Evolutionary conservation across 768 basidiomycete species (phyloP).

Genomic region (Sarcomyxa edulis): DNA sequence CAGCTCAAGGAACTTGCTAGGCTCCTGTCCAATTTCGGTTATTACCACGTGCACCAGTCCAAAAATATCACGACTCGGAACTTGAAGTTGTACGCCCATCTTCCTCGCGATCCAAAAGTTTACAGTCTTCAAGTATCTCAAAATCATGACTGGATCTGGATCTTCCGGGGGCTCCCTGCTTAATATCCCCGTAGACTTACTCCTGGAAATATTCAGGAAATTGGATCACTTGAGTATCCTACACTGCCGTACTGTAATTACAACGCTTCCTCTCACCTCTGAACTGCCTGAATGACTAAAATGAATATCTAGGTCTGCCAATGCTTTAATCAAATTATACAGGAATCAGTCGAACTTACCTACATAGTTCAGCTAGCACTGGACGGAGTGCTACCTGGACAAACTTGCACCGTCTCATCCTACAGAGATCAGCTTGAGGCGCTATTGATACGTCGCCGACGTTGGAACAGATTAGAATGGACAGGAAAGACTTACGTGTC

Average conservation of each 20-base stretch:
- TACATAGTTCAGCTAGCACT: conserved; percentile 33
- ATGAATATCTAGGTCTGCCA: conserved; percentile 24
- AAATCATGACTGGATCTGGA: too few species aligned
- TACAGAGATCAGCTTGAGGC: conserved; percentile 14
- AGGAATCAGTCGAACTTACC: conserved; percentile 22
- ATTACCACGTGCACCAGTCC: too few species aligned
- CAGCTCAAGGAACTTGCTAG: too few species aligned
- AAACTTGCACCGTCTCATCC: conserved; percentile 6
- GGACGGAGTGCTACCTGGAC: conserved; percentile 27
- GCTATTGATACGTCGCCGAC: conserved; percentile 14
- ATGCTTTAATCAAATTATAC: conserved; percentile 14
- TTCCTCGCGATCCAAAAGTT: too few species aligned
- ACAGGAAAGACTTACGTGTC: conserved; percentile 4
- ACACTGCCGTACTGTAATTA: background rate
- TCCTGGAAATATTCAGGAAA: conserved; percentile 1
- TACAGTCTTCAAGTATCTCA: too few species aligned
- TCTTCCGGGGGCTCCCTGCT: too few species aligned
- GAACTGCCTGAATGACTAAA: background rate
- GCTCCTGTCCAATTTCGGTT: too few species aligned
- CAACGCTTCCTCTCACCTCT: background rate
- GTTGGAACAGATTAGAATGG: conserved; percentile 20
- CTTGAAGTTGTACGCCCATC: too few species aligned
- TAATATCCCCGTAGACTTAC: background rate
- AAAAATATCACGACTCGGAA: too few species aligned
- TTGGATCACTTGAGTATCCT: background rate